These are phyloP conservation scores for Xylariaceae sp. DNA, from an alignment of 2,329 filamentous ascomycete species.

Conservation along the genomic window DNA sequence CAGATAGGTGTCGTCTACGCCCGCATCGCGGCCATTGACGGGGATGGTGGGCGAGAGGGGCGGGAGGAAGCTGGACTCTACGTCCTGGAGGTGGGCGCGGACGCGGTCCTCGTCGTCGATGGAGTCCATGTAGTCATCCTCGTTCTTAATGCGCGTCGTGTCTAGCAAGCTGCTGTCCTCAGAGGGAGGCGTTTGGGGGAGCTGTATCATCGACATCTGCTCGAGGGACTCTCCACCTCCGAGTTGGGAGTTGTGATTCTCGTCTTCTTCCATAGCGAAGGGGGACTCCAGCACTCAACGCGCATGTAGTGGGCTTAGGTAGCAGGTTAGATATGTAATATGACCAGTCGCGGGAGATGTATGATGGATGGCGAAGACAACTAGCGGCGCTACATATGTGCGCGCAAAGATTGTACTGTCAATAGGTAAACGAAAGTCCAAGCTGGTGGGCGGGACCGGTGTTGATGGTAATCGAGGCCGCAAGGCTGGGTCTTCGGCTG, in stretches of 20 bases:
- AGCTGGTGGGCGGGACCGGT: no score
- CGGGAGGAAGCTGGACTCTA: slow-evolving; percentile 63
- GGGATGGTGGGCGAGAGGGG: slow-evolving; percentile 54
- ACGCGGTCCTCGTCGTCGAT: slow-evolving; percentile 49
- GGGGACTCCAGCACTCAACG: no score
- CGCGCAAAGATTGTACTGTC: no score
- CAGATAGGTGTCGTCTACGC: slow-evolving; percentile 56
- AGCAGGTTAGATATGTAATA: no score
- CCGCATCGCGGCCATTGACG: slow-evolving; percentile 39
- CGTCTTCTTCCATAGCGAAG: slow-evolving; percentile 20
- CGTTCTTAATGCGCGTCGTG: slow-evolving; percentile 26
- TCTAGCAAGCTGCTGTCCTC: slow-evolving; percentile 28
- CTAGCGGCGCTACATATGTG: no score
- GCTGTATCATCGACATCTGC: not conserved
- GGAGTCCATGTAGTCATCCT: slow-evolving; percentile 43
- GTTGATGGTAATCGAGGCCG: no score
- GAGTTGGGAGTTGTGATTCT: slow-evolving; percentile 7
- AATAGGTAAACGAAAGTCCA: no score
- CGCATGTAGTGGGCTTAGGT: no score
- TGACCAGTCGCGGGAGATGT: no score
- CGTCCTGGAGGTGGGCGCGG: slow-evolving; percentile 55
- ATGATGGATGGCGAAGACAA: no score
- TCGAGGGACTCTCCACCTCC: not conserved
- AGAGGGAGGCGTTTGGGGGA: slow-evolving; percentile 16
- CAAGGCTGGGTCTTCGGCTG: no score